Evolutionary conservation across 1,284 basidiomycete genomes (phyloP).

Genomic region (Vanrija sp.): DNA sequence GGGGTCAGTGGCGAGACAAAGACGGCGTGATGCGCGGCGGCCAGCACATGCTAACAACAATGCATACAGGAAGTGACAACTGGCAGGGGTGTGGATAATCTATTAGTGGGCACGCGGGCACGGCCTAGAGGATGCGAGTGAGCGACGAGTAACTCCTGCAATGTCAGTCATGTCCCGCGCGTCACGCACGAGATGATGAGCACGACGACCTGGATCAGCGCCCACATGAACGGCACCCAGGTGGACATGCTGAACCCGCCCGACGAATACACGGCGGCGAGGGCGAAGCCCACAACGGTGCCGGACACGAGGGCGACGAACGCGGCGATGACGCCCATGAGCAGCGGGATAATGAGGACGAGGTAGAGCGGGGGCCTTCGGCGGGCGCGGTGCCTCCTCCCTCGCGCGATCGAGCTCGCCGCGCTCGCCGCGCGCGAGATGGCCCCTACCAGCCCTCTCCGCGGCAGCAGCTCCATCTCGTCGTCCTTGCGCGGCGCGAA

Average conservation of each 20-base stretch:
- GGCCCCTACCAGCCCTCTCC: not conserved
- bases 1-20: no score
- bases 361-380: slow-evolving; percentile 40
- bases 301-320: slow-evolving; percentile 65
- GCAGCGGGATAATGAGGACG: slow-evolving; percentile 31
- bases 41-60: no score
- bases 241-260: slow-evolving; percentile 73
- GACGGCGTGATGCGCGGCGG: no score
- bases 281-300: slow-evolving; percentile 65
- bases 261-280: slow-evolving; percentile 65
- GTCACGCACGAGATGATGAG: slow-evolving; percentile 54
- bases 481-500: not conserved
- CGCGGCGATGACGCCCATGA: slow-evolving; percentile 51
- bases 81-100: no score
- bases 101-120: not conserved
- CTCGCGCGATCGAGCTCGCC: not conserved
- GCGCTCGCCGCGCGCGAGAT: not conserved
- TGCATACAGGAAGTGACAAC: no score
- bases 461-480: not conserved
- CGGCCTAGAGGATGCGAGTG: slow-evolving; percentile 34
- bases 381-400: slow-evolving; percentile 4
- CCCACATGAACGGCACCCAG: slow-evolving; percentile 77
- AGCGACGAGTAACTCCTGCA: slow-evolving; percentile 40
- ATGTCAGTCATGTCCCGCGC: not conserved
- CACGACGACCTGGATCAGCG: slow-evolving; percentile 63